phyloP scores from a whole-genome alignment of 2,329 filamentous ascomycete species.

The Aspergillus fijiensis region DNA sequence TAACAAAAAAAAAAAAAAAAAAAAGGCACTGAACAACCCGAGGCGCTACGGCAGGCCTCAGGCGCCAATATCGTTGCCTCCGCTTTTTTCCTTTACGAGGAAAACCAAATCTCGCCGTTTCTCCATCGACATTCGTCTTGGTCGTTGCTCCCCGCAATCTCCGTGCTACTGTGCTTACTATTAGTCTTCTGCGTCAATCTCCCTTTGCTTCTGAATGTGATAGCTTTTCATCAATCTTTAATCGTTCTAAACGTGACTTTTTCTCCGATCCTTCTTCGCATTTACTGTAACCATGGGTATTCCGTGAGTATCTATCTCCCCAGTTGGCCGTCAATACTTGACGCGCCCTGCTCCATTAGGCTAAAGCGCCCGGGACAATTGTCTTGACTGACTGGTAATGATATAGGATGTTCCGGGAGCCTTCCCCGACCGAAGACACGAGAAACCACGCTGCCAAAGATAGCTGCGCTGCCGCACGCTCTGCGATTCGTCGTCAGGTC shows the following conservation, averaged over 20 bases:
- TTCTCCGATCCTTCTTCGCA: conserved; percentile 4
- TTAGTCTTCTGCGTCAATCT: conserved; percentile 15
- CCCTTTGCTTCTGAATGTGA: conserved; percentile 10
- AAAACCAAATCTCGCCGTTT: conserved; percentile 28
- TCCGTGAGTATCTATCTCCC: conserved; percentile 33
- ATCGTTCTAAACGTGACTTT: conserved; percentile 11
- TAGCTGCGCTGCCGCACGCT: conserved; percentile 53
- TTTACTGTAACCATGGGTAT: conserved; percentile 38
- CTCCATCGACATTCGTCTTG: conserved; percentile 23
- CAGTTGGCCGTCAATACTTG: conserved; percentile 10
- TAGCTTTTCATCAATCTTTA: neutral
- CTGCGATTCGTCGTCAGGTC: conserved; percentile 57
- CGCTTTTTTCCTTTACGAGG: conserved; percentile 23
- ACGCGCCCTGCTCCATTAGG: conserved; percentile 18
- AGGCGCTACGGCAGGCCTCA: conserved; percentile 19
- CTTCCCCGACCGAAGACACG: conserved; percentile 45
- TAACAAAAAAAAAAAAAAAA: neutral
- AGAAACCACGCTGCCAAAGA: conserved; percentile 52
- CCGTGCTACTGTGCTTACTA: conserved; percentile 14
- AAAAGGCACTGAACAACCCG: neutral
- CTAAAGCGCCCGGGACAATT: conserved; percentile 11
- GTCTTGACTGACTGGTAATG: conserved; percentile 25
- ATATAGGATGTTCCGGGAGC: conserved; percentile 56
- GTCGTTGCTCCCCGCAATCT: conserved; percentile 20
- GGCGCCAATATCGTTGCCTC: conserved; percentile 19